phyloP scores from a whole-genome alignment of 1,139 yeast genomes.

The Hemisphaericaspora lyxosophila region DNA sequence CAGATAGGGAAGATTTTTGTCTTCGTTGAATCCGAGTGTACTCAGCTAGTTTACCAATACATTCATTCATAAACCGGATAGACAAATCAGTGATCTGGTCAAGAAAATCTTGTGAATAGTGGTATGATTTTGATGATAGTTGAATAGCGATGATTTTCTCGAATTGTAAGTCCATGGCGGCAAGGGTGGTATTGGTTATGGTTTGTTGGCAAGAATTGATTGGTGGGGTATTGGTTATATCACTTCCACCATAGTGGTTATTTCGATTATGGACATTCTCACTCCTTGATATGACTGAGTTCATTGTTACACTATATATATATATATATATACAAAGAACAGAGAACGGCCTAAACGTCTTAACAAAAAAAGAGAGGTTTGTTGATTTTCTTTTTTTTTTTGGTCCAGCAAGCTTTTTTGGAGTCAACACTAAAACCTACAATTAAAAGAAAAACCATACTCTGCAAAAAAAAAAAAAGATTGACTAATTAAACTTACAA shows the following conservation, averaged over 20 bases:
- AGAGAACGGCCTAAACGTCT: too few relatives aligned
- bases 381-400: neutral
- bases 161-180: constrained; percentile 38
- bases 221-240: neutral
- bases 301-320: too few relatives aligned
- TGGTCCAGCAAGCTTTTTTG: too few relatives aligned
- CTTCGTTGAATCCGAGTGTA: constrained; percentile 71
- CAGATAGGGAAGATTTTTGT: constrained; percentile 56
- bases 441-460: too few relatives aligned
- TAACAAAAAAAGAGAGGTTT: too few relatives aligned
- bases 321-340: too few relatives aligned
- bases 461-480: too few relatives aligned
- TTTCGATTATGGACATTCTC: neutral
- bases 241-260: neutral
- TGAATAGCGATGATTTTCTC: constrained; percentile 33
- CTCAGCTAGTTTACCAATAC: constrained; percentile 49
- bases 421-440: too few relatives aligned
- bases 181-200: neutral
- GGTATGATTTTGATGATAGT: constrained; percentile 37
- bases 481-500: too few relatives aligned
- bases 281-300: constrained; percentile 2
- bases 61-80: constrained; percentile 47
- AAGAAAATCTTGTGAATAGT: constrained; percentile 44
- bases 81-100: constrained; percentile 49
- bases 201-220: neutral